A percentile compares a stretch with the other conserved stretches of the same genome.
These are phyloP conservation scores for Neolentinus lepideus DNA, from an alignment of 1,284 basidiomycete species.

Conservation along the genomic window DNA sequence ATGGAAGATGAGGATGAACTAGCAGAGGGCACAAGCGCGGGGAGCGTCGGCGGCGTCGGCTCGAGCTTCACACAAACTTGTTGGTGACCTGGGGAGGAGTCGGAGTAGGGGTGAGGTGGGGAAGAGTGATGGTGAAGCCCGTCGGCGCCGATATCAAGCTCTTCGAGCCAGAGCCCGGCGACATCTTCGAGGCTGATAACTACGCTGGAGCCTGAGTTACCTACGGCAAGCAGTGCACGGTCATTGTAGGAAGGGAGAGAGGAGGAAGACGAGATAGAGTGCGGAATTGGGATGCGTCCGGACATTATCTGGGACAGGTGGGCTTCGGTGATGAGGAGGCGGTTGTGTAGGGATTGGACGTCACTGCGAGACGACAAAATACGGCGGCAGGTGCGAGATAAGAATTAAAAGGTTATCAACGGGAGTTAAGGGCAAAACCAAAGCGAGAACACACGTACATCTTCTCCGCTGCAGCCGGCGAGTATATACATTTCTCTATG, in stretches of 20 bases:
- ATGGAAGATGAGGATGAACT: conserved; percentile 10
- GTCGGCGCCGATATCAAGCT: conserved; percentile 31
- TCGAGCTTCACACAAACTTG: conserved; percentile 39
- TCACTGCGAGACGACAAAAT: conserved; percentile 37
- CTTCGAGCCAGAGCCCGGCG: conserved; percentile 49
- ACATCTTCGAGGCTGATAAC: conserved; percentile 51
- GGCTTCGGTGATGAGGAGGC: conserved; percentile 55
- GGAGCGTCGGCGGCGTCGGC: conserved; percentile 21
- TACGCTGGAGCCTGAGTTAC: conserved; percentile 40
- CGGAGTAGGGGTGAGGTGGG: conserved; percentile 9
- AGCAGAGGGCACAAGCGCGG: conserved; percentile 18
- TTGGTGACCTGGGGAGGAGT: conserved; percentile 12
- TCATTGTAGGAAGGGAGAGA: conserved; percentile 24
- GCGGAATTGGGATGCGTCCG: conserved; percentile 9
- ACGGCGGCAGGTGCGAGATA: neutral
- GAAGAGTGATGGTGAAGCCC: conserved; percentile 15
- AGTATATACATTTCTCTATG: conserved; percentile 64
- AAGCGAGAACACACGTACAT: conserved; percentile 39
- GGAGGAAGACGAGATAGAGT: conserved; percentile 20
- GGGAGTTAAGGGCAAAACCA: neutral
- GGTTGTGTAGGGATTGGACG: conserved; percentile 73
- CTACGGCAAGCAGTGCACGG: conserved; percentile 31
- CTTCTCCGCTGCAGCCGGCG: conserved; percentile 75
- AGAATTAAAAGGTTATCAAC: neutral
- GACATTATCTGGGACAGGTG: conserved; percentile 23